A percentile compares a stretch with the other conserved stretches of the same genome.
Conservation (phyloP, 1,284 basidiomycete species). For the Lentinula novae-zelandiae region DNA sequence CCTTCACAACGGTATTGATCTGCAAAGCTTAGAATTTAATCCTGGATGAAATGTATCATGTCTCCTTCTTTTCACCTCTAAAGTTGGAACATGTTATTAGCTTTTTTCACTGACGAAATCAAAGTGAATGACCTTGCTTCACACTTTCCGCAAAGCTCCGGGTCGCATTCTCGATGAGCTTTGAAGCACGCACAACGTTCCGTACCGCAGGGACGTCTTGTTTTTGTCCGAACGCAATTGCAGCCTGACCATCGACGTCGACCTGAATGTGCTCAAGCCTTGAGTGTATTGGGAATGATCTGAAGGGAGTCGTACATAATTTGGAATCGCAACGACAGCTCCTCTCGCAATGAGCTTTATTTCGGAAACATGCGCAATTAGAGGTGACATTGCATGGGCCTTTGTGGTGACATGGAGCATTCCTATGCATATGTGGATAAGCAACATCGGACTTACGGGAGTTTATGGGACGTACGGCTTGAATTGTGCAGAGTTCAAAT, state of each 20-base stretch:
- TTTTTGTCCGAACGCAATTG: slow-evolving; percentile 26
- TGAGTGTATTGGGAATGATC: neutral
- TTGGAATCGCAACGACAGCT: slow-evolving; percentile 32
- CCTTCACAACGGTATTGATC: slow-evolving; percentile 4
- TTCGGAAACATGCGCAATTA: slow-evolving; percentile 31
- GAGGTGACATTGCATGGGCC: slow-evolving; percentile 32
- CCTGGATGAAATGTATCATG: neutral
- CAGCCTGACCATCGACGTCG: slow-evolving; percentile 38
- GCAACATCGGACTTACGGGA: neutral
- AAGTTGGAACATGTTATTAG: neutral
- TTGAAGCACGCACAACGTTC: slow-evolving; percentile 33
- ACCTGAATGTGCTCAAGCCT: slow-evolving; percentile 23
- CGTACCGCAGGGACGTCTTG: slow-evolving; percentile 22
- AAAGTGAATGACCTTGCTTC: slow-evolving; percentile 26
- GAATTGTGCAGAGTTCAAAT: slow-evolving; percentile 27
- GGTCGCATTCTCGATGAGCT: slow-evolving; percentile 38
- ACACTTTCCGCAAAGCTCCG: slow-evolving; percentile 29
- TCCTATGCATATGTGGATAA: slow-evolving; percentile 18
- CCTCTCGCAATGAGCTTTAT: slow-evolving; percentile 34
- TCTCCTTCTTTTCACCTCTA: slow-evolving; percentile 5
- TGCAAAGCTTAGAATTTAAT: neutral
- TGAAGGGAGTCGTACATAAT: slow-evolving; percentile 27
- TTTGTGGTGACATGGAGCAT: slow-evolving; percentile 33
- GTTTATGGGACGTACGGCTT: slow-evolving; percentile 31
- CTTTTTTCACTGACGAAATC: neutral